These are phyloP conservation scores for Chlamydomonas sp. DNA, from an alignment of 139 green algal species.

Conservation along the genomic window DNA sequence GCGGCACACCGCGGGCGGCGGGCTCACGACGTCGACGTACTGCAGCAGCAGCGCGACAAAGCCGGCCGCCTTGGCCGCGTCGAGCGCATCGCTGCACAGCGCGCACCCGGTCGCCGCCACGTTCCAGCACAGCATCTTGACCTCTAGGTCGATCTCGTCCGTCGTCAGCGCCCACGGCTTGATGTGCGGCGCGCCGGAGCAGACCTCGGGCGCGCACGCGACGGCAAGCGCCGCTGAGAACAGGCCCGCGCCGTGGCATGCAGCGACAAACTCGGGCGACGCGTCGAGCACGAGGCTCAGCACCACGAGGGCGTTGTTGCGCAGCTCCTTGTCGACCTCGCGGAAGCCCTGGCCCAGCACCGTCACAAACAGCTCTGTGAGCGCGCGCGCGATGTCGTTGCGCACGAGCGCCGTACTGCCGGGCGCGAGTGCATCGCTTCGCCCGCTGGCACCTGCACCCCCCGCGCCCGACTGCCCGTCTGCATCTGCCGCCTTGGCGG, in stretches of 20 bases:
- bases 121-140: conserved; percentile 37
- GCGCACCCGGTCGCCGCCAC: neutral
- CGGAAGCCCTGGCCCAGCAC: conserved; percentile 24
- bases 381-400: conserved; percentile 13
- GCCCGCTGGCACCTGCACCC: too few relatives aligned
- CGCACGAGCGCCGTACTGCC: neutral
- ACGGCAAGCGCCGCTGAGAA: conserved; percentile 29
- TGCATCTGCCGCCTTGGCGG: too few relatives aligned
- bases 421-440: too few relatives aligned
- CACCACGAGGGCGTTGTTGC: conserved; percentile 40
- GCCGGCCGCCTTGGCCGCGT: neutral
- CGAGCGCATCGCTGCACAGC: neutral
- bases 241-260: conserved; percentile 12
- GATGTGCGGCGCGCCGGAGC: conserved; percentile 12
- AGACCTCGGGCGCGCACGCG: conserved; percentile 28
- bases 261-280: neutral
- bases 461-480: too few relatives aligned
- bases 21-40: neutral
- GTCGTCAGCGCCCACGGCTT: conserved; percentile 21
- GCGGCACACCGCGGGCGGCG: conserved; percentile 10
- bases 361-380: conserved; percentile 17
- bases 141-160: conserved; percentile 33
- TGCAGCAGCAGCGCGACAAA: conserved; percentile 22
- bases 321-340: conserved; percentile 37
- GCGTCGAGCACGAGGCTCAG: conserved; percentile 25